Evolutionary conservation across 192 early-diverging fungal species (phyloP), one percentile per base, ranked within the genome.

Genomic region (Coemansia sp.): DNA sequence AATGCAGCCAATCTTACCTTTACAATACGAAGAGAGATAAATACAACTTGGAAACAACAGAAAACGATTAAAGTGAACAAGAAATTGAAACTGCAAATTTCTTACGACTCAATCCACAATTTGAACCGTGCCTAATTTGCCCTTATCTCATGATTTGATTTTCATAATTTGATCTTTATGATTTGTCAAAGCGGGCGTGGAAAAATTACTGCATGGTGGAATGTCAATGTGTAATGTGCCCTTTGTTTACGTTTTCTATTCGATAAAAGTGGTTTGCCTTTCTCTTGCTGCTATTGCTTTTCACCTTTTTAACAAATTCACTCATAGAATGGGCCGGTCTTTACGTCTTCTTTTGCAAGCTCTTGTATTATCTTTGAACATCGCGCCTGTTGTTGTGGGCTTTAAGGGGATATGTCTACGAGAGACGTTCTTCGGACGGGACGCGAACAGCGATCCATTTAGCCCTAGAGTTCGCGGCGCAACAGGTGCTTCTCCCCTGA

Each of bases 361-460:
- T 5, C 49, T 52, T 25, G 19, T 25, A 25, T 3, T 25, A 52
- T 52, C 25, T 20, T 13, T 52, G 14, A 52, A 25, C 55, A 35
- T 35, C 15, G 14, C 15, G n/a, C 55, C 29, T 20, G 55, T 36
- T 17, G 33, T 57, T 19, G 32, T 19, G 34, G 55, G 55, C 33
- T 19, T 57, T 35, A 32, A 36, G 5, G 55, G 55, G 17, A 57
- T 53, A 17, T 79, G 76, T 10, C 62, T 79, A 32, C 60, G 67
- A 13, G 71, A 74, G 25, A 52, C 69, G 2, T 58, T 79, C 19
- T 74, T 79, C 55, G 76, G 71, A 9, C 67, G 58, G 65, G 71
- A 79, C 35, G 36, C 57, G 11, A 63, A 67, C 40, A 29, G 34
- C 40, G 61, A 48, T 56, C 61, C 61, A 32, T 73, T 69, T 29